phyloP scores from a whole-genome alignment of 768 basidiomycete species.

The Gymnopilus dilepis region DNA sequence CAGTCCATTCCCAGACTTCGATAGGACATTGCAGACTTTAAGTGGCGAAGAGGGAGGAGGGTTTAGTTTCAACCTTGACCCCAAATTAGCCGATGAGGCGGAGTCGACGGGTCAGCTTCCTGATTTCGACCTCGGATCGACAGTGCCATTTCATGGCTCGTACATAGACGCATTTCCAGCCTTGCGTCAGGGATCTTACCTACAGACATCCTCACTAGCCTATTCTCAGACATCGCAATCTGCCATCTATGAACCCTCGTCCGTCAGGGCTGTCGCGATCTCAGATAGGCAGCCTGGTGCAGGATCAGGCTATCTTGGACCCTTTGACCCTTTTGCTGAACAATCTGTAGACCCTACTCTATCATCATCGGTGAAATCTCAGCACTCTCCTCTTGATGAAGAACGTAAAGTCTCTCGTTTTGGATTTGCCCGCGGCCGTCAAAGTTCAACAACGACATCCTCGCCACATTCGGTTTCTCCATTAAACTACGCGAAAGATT shows the following conservation, averaged over 20 bases:
- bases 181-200: conserved; percentile 49
- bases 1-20: conserved; percentile 89
- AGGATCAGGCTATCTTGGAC: conserved; percentile 65
- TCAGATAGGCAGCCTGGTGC: conserved; percentile 52
- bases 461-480: conserved; percentile 67
- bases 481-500: conserved; percentile 52
- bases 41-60: conserved; percentile 68
- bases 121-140: conserved; percentile 58
- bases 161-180: conserved; percentile 77
- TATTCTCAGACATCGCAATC: conserved; percentile 54
- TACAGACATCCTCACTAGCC: conserved; percentile 55
- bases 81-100: conserved; percentile 64
- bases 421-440: conserved; percentile 78
- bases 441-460: conserved; percentile 59
- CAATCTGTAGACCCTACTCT: conserved; percentile 47
- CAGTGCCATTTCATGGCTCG: conserved; percentile 63
- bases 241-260: conserved; percentile 61
- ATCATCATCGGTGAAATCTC: conserved; percentile 34
- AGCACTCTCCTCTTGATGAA: conserved; percentile 54
- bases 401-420: conserved; percentile 82
- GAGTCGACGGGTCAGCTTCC: conserved; percentile 46
- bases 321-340: conserved; percentile 85
- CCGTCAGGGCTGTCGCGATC: conserved; percentile 41
- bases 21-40: conserved; percentile 78
- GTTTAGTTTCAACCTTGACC: conserved; percentile 89